These are phyloP conservation scores for Termitomyces sp. DNA, from an alignment of 768 basidiomycete species.

Conservation along the genomic window DNA sequence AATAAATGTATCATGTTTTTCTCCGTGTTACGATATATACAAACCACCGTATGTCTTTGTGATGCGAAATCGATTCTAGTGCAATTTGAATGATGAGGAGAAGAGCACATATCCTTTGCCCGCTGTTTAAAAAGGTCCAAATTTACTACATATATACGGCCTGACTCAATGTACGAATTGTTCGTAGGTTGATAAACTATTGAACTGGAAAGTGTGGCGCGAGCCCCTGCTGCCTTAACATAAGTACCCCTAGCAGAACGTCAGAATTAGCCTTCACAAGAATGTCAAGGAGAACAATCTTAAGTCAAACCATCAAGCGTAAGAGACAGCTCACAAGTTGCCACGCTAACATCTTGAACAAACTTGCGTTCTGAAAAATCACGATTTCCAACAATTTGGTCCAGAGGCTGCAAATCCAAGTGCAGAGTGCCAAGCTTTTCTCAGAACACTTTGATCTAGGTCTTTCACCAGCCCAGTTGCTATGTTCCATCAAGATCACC, in stretches of 20 bases:
- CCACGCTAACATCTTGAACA: too few species aligned
- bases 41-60: neutral
- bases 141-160: too few species aligned
- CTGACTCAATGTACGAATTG: neutral
- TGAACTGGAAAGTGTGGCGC: neutral
- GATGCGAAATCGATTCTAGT: neutral
- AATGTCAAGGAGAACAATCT: neutral
- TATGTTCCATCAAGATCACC: neutral
- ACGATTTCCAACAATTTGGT: neutral
- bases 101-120: neutral
- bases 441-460: neutral
- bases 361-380: neutral
- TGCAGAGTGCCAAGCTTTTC: neutral
- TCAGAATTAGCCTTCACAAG: too few species aligned
- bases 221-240: neutral
- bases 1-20: neutral
- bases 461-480: neutral
- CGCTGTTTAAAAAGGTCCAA: neutral
- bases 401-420: neutral
- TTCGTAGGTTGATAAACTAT: neutral
- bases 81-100: neutral
- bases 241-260: neutral
- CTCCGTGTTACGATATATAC: neutral
- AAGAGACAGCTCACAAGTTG: neutral
- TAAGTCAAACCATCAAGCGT: neutral